A percentile compares a stretch with the other conserved stretches of the same genome.
These are phyloP conservation scores for Penicillium arizonense DNA, from an alignment of 495 filamentous ascomycete species.

Conservation along the genomic window DNA sequence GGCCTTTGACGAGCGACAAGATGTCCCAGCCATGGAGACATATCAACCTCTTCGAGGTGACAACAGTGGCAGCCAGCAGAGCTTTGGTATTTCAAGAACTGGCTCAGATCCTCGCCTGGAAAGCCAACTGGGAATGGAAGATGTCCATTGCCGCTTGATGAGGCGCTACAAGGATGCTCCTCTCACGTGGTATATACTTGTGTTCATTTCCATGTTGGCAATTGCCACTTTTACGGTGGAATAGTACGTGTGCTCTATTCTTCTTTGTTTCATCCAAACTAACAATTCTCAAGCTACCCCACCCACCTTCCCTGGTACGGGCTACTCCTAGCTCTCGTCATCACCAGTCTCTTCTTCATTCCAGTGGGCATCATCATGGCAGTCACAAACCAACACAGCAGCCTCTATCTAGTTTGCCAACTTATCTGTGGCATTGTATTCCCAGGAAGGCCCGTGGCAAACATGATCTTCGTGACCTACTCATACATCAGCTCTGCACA, in stretches of 20 bases:
- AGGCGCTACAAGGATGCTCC: conserved; percentile 62
- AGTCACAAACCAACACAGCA: conserved; percentile 79
- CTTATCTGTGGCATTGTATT: conserved; percentile 75
- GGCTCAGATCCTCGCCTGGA: conserved; percentile 18
- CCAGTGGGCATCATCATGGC: conserved; percentile 88
- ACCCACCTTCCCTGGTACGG: conserved; percentile 83
- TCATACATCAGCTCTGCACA: conserved; percentile 57
- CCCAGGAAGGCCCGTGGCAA: conserved; percentile 79
- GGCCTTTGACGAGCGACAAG: conserved; percentile 23
- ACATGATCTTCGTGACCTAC: conserved; percentile 89
- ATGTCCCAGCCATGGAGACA: conserved; percentile 19
- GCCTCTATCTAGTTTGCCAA: conserved; percentile 75
- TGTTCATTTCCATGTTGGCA: conserved; percentile 24
- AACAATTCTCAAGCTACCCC: conserved; percentile 38
- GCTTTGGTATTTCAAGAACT: conserved; percentile 7
- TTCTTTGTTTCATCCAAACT: conserved; percentile 29
- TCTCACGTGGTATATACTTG: conserved; percentile 68
- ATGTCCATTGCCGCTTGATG: conserved; percentile 63
- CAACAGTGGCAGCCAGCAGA: conserved; percentile 8
- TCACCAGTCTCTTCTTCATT: conserved; percentile 71
- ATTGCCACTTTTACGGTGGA: conserved; percentile 29
- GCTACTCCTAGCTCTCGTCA: conserved; percentile 65
- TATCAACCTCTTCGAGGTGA: conserved; percentile 21
- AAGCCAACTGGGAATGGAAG: conserved; percentile 35
- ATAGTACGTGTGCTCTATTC: conserved; percentile 51